A percentile compares a stretch with the other conserved stretches of the same genome.
phyloP scores from a whole-genome alignment of 176 grass and related monocot genomes.

The Oryza officinalis region DNA sequence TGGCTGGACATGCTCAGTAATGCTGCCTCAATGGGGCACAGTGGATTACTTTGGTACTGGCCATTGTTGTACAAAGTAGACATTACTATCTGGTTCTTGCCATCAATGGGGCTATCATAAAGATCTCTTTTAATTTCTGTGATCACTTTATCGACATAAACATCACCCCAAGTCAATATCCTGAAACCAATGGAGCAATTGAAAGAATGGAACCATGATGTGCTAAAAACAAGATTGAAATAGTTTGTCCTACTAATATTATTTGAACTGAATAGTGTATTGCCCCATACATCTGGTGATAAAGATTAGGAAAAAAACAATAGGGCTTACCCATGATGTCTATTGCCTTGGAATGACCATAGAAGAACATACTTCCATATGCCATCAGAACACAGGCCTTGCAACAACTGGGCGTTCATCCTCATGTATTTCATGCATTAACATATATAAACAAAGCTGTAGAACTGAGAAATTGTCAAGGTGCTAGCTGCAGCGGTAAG shows the following conservation, averaged over 20 bases:
- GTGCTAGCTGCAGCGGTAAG: conserved; percentile 67
- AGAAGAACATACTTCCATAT: conserved; percentile 70
- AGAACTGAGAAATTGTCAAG: conserved; percentile 13
- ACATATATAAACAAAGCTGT: conserved; percentile 1
- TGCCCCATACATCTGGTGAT: background rate
- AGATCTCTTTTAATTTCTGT: conserved; percentile 14
- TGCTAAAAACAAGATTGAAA: background rate
- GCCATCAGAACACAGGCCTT: conserved; percentile 58
- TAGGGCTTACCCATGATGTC: conserved; percentile 47
- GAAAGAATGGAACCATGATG: conserved; percentile 6
- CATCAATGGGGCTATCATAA: conserved; percentile 7
- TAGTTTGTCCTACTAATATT: background rate
- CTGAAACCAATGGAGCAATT: conserved; percentile 33
- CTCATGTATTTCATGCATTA: conserved; percentile 30
- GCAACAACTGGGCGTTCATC: conserved; percentile 33
- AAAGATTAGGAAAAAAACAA: conserved; percentile 15
- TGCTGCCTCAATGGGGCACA: conserved; percentile 47
- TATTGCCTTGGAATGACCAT: conserved; percentile 52
- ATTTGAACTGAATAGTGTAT: background rate
- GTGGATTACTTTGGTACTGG: conserved; percentile 28
- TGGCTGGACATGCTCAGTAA: conserved; percentile 47
- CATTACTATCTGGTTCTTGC: conserved; percentile 31
- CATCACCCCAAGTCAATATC: conserved; percentile 64
- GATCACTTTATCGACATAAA: conserved; percentile 46
- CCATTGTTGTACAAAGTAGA: conserved; percentile 33